Evolutionary conservation across 805 yeast species (phyloP), one percentile per base, ranked within the genome.

Genomic region (Candida coquimbonensis): DNA sequence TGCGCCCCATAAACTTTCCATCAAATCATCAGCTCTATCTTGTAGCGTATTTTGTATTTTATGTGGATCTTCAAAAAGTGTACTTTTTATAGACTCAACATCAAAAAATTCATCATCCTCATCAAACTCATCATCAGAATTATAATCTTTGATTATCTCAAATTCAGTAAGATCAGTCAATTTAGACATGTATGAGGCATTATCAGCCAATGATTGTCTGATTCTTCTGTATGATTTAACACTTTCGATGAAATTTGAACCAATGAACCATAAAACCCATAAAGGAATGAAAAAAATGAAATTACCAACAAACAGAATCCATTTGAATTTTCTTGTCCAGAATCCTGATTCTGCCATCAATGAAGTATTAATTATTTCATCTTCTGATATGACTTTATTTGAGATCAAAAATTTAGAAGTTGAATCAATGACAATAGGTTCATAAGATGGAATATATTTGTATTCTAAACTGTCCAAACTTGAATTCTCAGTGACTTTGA

Each of bases 1-100:
- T 1, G 84, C 85, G 48, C 72, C 78, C 57, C 75, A 79, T 14
- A 80, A 72, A 16, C 83, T 75, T 49, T 83, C 88, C 52, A 85
- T 74, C 45, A 83, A 72, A 25, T 66, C 73, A 49, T 83, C 89
- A 14, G 83, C 78, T 47, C 76, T 80, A 51, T 80, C 86, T 29
- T 73, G 74, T 21, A 82, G 62, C 16, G 72, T 68, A 35, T 65
- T 66, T 47, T 71, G 75, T 24, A 71, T 53, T 12, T 52, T 54
- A 21, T 51, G 54, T 14, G 53, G 59, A 35, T 62, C 67, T 31
- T 62, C 52, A 17, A 53, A 51, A 4, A 51, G 6, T 14, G 40
- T 34, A 12, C 50, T 48, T n/a, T 41, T 44, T 8, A 52, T 41
- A 17, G 59, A 56, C 6, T 16, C 26, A 16, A 29, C 49, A 16